Evolutionary conservation across 306 rosid species (phyloP).

Genomic region (Purshia tridentata): DNA sequence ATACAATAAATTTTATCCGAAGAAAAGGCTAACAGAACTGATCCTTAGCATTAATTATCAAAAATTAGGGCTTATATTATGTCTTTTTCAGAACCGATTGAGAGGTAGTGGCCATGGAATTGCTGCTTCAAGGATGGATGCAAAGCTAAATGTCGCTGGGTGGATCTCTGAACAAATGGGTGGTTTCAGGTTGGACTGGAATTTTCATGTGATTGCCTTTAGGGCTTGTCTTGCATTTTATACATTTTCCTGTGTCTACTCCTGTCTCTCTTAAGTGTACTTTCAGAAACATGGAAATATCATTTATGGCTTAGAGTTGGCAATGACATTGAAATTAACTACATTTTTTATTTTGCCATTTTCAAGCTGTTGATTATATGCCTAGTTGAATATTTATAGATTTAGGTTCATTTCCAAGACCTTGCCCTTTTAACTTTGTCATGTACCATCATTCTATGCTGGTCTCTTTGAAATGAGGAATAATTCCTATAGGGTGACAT

Average conservation of each 20-base stretch:
- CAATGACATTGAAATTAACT: background rate
- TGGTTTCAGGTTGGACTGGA: constrained; percentile 80
- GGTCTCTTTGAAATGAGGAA: background rate
- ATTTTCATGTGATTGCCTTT: constrained; percentile 21
- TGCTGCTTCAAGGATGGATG: constrained; percentile 98
- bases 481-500: background rate
- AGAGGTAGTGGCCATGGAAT: constrained; percentile 98
- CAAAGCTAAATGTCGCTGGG: constrained; percentile 84
- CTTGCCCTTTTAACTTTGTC: background rate
- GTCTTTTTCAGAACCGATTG: constrained; percentile 66
- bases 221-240: constrained; percentile 4
- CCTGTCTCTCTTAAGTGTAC: constrained; percentile 3
- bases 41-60: constrained; percentile 8
- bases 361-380: background rate
- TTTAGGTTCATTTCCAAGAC: constrained; percentile 1
- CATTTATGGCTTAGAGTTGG: background rate
- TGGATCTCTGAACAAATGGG: constrained; percentile 98
- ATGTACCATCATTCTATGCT: background rate
- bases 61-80: background rate
- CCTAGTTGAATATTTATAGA: background rate
- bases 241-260: background rate
- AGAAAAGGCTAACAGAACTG: constrained; percentile 13
- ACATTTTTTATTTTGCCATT: background rate
- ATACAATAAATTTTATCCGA: constrained; percentile 1
- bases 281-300: background rate